Base-by-base conservation (phyloP, 192 early-diverging fungal species). In the Linnemannia schmuckeri region DNA sequence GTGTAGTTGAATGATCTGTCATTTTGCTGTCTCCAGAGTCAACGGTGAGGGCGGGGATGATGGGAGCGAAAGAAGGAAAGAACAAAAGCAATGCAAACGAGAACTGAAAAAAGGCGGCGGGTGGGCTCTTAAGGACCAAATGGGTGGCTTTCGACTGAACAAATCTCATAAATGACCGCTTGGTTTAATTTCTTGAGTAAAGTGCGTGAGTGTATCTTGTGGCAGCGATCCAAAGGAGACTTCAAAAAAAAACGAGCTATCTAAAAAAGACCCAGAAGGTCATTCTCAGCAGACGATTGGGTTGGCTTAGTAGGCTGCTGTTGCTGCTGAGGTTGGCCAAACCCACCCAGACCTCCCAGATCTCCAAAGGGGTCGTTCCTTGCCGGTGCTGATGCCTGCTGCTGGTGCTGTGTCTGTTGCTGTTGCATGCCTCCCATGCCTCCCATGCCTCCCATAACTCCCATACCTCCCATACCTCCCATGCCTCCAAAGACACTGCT, bases 321-420 rank as follows among this genome's bases (percentile, higher is more conserved):
- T 30, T 77, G 88, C 30, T 74, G 80, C 69, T 74, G 75, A 7
- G 75, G 78, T 37, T 75, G 74, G 15, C 83, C 76, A 79, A 82
- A 70, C 44, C 79, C 78, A 24, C 78, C 88, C 35, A 85, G 71
- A 18, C 82, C 80, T n/a, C 77, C 77, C 27, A 85, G 54, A 27
- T 80, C 88, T 0, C 78, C 83, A 79, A 89, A 85, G 3, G 81
- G 68, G 68, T 84, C 61, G 27, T 66, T 66, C 30, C 30, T 80
- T 12, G 30, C 70, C 6, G 77, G 40, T 52, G 70, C 38, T 52
- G 77, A 46, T 44, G 42, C 63, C 38, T 66, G 46, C 9, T 46
- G 35, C 46, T 78, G 74, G 18, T n/a, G 17, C 54, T 72, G 78
- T 72, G 73, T 72, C 72, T 18, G 85, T 46, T 74, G 81, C n/a